Evolutionary conservation across 225 moss, liverwort and hornwort genomes (phyloP), one percentile per base, ranked within the genome.

Genomic region (Lunularia cruciata): DNA sequence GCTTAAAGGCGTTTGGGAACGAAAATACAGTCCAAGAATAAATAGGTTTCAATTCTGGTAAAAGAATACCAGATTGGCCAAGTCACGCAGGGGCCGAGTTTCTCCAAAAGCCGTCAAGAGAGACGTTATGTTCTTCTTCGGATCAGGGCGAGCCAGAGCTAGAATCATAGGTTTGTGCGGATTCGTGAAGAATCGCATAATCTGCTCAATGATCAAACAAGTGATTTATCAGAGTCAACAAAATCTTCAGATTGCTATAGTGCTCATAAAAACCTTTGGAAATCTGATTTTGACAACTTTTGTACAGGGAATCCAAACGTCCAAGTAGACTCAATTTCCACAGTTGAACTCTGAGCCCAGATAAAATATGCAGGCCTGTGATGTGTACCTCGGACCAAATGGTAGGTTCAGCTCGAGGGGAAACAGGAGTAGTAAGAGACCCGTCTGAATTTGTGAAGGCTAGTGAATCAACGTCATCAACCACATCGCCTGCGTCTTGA

Each of bases 121-220:
- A 12, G 62, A 75, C 6, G 84, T 84, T 25, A 87, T 84, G 48
- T 87, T 87, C 37, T 87, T 87, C 65, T 87, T 87, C 9, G 87
- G 81, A 73, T 87, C 86, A 13, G 86, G 86, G 65, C 86, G 84
- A 45, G 86, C 86, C 60, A 87, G 54, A 51, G 75, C 84, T 60
- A 87, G 62, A 70, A 87, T 82, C 75, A 87, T 87, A 5, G 87
- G 87, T 40, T 87, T 87, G 57, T 84, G 87, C 4, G 87, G 87
- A 36, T 84, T 84, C 45, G 72, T 78, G 52, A 87, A 84, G 49
- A 87, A 87, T 13, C 84, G 79, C 77, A 68, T 78, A 2, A 87
- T 78, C 87, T 87, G 73, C 49, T 45, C 11, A 60, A 42, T 42
- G 7, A 42, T 45, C 45, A 45, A 3, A 45, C 20, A 20, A 51